phyloP scores from a whole-genome alignment of 2,329 filamentous ascomycete genomes.

The Ramularia collo-cygni region DNA sequence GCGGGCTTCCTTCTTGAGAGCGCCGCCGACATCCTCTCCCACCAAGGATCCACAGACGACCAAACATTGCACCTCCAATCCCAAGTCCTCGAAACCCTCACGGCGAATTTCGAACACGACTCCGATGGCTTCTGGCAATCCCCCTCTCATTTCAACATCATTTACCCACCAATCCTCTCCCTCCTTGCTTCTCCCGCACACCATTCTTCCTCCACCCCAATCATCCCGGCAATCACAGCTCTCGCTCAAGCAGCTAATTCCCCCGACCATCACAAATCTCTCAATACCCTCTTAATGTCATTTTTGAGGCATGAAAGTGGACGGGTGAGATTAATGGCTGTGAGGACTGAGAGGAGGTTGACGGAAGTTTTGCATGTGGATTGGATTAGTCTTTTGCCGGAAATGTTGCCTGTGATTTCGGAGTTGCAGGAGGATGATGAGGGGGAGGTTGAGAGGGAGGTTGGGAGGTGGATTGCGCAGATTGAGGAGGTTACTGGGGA shows the following conservation, averaged over 20 bases:
- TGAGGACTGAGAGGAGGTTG: slow-evolving; percentile 64
- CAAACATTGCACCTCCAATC: slow-evolving; percentile 54
- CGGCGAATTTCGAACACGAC: slow-evolving; percentile 75
- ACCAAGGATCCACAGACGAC: slow-evolving; percentile 36
- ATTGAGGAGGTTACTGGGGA: slow-evolving; percentile 88
- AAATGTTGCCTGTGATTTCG: slow-evolving; percentile 95
- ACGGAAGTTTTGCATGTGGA: slow-evolving; percentile 82
- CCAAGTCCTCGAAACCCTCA: slow-evolving; percentile 63
- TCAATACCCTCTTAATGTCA: slow-evolving; percentile 72
- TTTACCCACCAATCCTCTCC: slow-evolving; percentile 61
- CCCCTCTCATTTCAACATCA: slow-evolving; percentile 72
- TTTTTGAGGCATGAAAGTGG: slow-evolving; percentile 68
- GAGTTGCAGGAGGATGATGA: slow-evolving; percentile 96
- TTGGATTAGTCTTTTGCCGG: slow-evolving; percentile 82
- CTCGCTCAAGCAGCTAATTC: slow-evolving; percentile 76
- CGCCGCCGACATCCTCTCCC: slow-evolving; percentile 56
- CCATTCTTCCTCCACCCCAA: too few species aligned
- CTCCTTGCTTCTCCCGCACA: slow-evolving; percentile 44
- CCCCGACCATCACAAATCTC: slow-evolving; percentile 80
- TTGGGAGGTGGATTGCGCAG: slow-evolving; percentile 78
- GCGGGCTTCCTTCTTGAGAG: slow-evolving; percentile 76
- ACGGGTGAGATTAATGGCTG: slow-evolving; percentile 69
- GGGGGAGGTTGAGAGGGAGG: slow-evolving; percentile 84
- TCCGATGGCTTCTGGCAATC: slow-evolving; percentile 95
- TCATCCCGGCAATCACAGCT: slow-evolving; percentile 71